Base-by-base conservation (phyloP, 1,284 basidiomycete genomes). In the Sanghuangporus baumii region DNA sequence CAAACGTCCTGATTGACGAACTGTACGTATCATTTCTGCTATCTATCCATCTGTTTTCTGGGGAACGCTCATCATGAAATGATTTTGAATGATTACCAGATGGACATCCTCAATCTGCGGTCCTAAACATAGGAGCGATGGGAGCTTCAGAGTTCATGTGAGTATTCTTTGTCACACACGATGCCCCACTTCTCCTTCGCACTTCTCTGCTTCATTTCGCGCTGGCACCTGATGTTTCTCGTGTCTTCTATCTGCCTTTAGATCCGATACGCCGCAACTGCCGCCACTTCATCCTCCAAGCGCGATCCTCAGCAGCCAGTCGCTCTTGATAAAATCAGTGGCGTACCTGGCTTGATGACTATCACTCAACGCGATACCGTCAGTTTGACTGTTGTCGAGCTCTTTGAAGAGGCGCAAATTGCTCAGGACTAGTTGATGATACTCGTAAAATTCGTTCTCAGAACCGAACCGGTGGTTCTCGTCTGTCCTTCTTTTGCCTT, bases 1-100 rank as follows among this genome's bases (percentile, higher is more conserved):
- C 81, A 1, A 86, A 85, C 67, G 82, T 81, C 2, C 76, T 91
- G 57, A 79, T 87, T 4, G 83, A 90, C 54, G 88, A 91, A 70
- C 78, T 81, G 88, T 89, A 69, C 60, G 87, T 82, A 14, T 59
- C 46, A 41, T 36, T 63, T n/a, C 43, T 63, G 55, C 59, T 47
- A 38, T 55, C 23, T 34, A 5, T 51, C 41, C 36, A 38, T 23
- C 23, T 51, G 9, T 18, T 50, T 2, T 9, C 47, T n/a, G 47
- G 11, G 40, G 43, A 51, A 16, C 54, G 5, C 26, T 57, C 12
- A 38, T 50, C 9, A 57, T 36, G 12, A 60, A 34, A 36, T 46
- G 48, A 26, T 58, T 52, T 58, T 60, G 26, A 61, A 68, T 58
- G 64, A 58, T 1, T 43, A 23, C 38, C 66, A 89, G 88, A 56